These are phyloP conservation scores for Mortierella claussenii DNA, from an alignment of 192 early-diverging fungal species.

Conservation along the genomic window DNA sequence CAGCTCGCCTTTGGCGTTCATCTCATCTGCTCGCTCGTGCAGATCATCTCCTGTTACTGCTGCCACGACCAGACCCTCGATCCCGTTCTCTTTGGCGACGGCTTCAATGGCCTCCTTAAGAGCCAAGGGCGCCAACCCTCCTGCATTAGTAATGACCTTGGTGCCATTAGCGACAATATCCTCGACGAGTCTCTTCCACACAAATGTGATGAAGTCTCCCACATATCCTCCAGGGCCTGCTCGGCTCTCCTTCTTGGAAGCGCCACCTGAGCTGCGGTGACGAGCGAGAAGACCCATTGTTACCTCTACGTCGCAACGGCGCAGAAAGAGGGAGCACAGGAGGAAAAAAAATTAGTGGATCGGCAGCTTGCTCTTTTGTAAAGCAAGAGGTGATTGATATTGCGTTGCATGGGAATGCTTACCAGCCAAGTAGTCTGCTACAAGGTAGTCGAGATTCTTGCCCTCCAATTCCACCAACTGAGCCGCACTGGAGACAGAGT, in stretches of 20 bases:
- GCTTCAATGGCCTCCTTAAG: slow-evolving; percentile 72
- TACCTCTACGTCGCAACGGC: slow-evolving; percentile 57
- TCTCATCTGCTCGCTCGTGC: slow-evolving; percentile 41
- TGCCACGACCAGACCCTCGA: slow-evolving; percentile 60
- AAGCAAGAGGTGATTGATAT: too few relatives aligned
- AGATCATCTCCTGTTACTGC: slow-evolving; percentile 73
- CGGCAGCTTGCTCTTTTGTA: too few relatives aligned
- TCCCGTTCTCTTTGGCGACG: slow-evolving; percentile 54
- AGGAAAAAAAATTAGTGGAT: not conserved
- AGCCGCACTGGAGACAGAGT: slow-evolving; percentile 62
- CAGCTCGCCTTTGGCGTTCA: slow-evolving; percentile 38
- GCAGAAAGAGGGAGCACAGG: not conserved
- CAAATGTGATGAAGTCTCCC: slow-evolving; percentile 69
- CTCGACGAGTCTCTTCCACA: slow-evolving; percentile 57
- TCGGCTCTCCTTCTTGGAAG: slow-evolving; percentile 54
- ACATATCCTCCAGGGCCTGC: slow-evolving; percentile 64
- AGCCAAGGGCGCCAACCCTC: slow-evolving; percentile 69
- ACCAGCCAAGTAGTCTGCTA: slow-evolving; percentile 76
- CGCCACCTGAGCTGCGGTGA: slow-evolving; percentile 51
- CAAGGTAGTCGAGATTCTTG: slow-evolving; percentile 61
- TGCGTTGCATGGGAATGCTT: slow-evolving; percentile 9
- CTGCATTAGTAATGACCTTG: slow-evolving; percentile 74
- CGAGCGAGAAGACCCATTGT: slow-evolving; percentile 76
- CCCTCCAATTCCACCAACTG: slow-evolving; percentile 64
- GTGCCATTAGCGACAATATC: slow-evolving; percentile 64